Conservation (phyloP, 176 grass and related monocot species). For the Pontederia paniculata region DNA sequence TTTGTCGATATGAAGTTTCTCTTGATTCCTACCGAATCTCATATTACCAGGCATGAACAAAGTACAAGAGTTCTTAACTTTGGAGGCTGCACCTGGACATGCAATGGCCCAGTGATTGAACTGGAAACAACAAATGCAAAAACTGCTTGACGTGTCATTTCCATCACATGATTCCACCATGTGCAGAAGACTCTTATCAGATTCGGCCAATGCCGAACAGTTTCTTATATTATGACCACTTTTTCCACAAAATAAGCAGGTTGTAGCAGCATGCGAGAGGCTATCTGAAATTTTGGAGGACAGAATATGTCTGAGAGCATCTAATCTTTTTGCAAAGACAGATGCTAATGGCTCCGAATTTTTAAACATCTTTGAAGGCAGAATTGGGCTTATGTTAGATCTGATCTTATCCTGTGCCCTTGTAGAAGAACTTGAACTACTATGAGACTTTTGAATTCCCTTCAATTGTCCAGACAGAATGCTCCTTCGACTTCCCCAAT, state of each 20-base stretch:
- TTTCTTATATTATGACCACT: conserved; percentile 2
- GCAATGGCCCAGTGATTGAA: conserved; percentile 12
- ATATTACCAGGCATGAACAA: not conserved
- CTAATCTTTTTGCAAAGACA: conserved; percentile 73
- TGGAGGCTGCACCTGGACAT: conserved; percentile 1
- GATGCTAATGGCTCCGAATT: conserved; percentile 56
- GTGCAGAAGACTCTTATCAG: not conserved
- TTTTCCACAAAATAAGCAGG: conserved; percentile 18
- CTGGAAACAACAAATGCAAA: conserved; percentile 14
- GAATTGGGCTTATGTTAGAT: conserved; percentile 42
- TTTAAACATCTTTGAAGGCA: conserved; percentile 37
- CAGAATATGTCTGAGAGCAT: conserved; percentile 45
- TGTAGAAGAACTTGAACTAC: too few relatives aligned
- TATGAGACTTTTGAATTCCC: too few relatives aligned
- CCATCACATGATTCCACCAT: conserved; percentile 2
- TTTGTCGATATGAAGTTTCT: conserved; percentile 5
- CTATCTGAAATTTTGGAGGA: conserved; percentile 24
- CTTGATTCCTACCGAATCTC: conserved; percentile 12
- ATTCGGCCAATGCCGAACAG: conserved; percentile 3
- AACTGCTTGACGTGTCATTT: not conserved
- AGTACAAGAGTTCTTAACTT: not conserved
- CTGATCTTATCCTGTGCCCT: not conserved
- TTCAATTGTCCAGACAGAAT: too few relatives aligned
- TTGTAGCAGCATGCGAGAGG: not conserved
- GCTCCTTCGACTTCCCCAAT: too few relatives aligned